Evolutionary conservation across 202 grass and related monocot species (phyloP), one percentile per base, ranked within the genome.

Genomic region (Dendrocalamus latiflorus): DNA sequence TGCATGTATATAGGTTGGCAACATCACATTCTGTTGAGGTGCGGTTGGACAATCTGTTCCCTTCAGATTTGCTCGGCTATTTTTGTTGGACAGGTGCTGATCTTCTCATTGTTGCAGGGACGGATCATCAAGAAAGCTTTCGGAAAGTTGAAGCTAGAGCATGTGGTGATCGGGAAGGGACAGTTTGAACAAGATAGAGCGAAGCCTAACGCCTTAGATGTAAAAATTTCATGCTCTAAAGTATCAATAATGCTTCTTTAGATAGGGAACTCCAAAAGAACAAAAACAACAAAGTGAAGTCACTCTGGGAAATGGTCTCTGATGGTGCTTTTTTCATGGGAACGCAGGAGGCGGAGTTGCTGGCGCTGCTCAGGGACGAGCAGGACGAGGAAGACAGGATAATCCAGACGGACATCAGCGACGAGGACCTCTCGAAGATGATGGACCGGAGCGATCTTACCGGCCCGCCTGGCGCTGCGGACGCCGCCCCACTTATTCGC

Each of bases 1-100:
- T 96, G 26, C 96, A 99, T 59, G 96, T 96, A 17, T 99, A 96
- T 85, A 86, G 96, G 45, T 49, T 99, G 74, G 96, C 96, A 54
- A 99, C 96, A 73, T 87, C 96, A 72, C 82, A 96, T 82, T 94
- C 96, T 64, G 85, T 99, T 2, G 96, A 99, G 89, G 96, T 99
- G 63, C 9, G 42, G 51, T 55, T 75, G 12, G 9, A 26, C n/a
- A n/a, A n/a, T n/a, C n/a, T 59, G 1, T 21, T 65, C 54, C 17
- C 47, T 89, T 18, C 22, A 22, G n/a, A 39, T 16, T 49, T 73
- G 33, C 4, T 48, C 51, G 50, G 54, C 53, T 76, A 39, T 7
- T 10, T 20, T 10, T 80, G 1, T 72, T 20, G 18, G 26, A 20
- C 30, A 6, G 49, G 50, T 14, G 6, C 55, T 65, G 26, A 86